phyloP scores from a whole-genome alignment of 768 basidiomycete species.

The Stropharia rugosoannulata region DNA sequence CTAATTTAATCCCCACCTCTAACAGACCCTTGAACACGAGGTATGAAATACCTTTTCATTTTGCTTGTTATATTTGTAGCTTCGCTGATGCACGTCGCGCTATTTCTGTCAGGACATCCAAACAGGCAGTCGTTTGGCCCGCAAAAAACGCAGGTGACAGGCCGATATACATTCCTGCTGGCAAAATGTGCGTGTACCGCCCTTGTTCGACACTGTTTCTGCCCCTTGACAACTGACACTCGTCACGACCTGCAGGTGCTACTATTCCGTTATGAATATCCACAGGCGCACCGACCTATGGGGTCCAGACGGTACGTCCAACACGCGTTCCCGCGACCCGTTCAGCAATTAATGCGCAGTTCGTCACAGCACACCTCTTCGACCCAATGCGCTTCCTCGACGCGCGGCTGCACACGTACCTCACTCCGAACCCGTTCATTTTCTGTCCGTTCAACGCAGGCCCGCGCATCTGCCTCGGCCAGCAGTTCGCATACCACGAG shows the following conservation, averaged over 20 bases:
- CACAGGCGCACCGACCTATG: constrained; percentile 49
- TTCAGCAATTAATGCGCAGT: not conserved
- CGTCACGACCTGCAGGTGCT: not conserved
- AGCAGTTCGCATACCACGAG: constrained; percentile 65
- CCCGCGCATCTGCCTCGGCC: constrained; percentile 60
- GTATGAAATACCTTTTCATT: not conserved
- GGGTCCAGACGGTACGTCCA: constrained; percentile 53
- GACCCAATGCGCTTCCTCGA: constrained; percentile 71
- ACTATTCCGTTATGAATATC: constrained; percentile 46
- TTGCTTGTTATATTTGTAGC: not conserved
- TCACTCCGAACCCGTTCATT: constrained; percentile 62
- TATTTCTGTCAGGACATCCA: constrained; percentile 7
- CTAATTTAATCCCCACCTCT: not conserved
- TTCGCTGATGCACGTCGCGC: not conserved
- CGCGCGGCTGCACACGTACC: constrained; percentile 48
- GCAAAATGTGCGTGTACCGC: constrained; percentile 13
- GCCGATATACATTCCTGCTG: constrained; percentile 24
- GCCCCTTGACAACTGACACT: not conserved
- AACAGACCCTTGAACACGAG: constrained; percentile 14
- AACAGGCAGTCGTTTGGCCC: constrained; percentile 16
- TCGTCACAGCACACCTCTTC: constrained; percentile 43
- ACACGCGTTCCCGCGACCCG: not conserved
- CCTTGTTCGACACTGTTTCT: constrained; percentile 13
- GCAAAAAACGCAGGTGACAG: constrained; percentile 12
- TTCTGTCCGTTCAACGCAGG: constrained; percentile 71